These are phyloP conservation scores for Fusarium duplospermum DNA, from an alignment of 2,329 filamentous ascomycete genomes.

Conservation along the genomic window DNA sequence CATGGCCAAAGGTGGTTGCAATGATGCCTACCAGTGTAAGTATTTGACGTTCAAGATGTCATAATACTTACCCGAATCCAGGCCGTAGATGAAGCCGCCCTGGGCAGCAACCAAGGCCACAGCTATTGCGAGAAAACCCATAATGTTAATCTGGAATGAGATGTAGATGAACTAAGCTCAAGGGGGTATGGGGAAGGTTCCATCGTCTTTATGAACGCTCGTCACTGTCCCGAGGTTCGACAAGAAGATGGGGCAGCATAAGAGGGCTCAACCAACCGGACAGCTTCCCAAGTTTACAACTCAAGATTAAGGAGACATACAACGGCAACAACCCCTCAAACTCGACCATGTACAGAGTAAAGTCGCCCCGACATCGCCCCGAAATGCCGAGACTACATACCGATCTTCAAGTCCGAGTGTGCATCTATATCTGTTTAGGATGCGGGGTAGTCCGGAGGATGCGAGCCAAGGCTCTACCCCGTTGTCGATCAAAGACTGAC, in stretches of 20 bases:
- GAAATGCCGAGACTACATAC: neutral
- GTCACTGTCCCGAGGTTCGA: too few relatives aligned
- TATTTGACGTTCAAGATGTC: neutral
- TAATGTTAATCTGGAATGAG: neutral
- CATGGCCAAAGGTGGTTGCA: slow-evolving; percentile 6
- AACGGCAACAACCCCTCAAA: neutral
- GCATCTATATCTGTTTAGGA: neutral
- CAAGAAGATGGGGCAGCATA: neutral
- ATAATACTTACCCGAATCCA: neutral
- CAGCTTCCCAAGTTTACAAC: neutral
- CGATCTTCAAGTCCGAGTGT: too few relatives aligned
- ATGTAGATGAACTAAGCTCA: neutral
- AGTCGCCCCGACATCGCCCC: neutral
- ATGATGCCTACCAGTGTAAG: slow-evolving; percentile 4
- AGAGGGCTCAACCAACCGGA: too few relatives aligned
- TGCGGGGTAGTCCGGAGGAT: too few relatives aligned
- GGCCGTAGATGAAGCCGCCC: neutral
- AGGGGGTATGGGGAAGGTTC: too few relatives aligned
- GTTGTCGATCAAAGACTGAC: too few relatives aligned
- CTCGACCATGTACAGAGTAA: neutral
- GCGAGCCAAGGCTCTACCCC: too few relatives aligned
- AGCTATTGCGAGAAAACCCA: neutral
- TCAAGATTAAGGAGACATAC: neutral
- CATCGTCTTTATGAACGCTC: too few relatives aligned
- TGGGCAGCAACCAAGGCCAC: neutral